Evolutionary conservation across 768 basidiomycete genomes (phyloP).

Genomic region (Leccinum boreale): DNA sequence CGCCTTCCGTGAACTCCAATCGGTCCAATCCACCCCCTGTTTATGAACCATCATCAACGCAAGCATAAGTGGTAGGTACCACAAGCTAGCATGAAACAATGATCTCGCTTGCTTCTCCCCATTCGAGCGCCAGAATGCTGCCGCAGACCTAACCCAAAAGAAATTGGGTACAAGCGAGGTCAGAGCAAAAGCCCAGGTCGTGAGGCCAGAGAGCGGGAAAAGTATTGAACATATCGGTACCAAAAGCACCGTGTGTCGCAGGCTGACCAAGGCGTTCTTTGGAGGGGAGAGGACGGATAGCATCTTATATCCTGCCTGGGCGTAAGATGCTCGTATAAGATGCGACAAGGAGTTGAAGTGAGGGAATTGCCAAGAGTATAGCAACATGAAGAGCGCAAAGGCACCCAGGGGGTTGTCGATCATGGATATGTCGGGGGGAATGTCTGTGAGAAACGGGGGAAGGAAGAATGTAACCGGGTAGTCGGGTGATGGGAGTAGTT

Average conservation of each 20-base stretch:
- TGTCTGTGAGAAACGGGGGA: constrained; percentile 52
- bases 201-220: constrained; percentile 85
- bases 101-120: constrained; percentile 75
- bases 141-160: constrained; percentile 65
- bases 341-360: constrained; percentile 96
- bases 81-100: constrained; percentile 78
- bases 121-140: constrained; percentile 67
- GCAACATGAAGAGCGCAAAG: constrained; percentile 73
- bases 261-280: constrained; percentile 80
- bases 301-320: constrained; percentile 93
- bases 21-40: constrained; percentile 73
- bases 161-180: constrained; percentile 75
- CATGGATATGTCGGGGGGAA: constrained; percentile 42
- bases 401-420: constrained; percentile 82
- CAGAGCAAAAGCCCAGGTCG: constrained; percentile 86
- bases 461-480: constrained; percentile 61
- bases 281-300: constrained; percentile 73
- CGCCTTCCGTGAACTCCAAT: constrained; percentile 37
- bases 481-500: constrained; percentile 59
- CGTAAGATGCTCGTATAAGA: constrained; percentile 82
- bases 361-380: constrained; percentile 98
- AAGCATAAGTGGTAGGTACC: constrained; percentile 87
- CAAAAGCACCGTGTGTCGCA: constrained; percentile 78
- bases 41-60: constrained; percentile 96
- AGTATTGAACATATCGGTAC: constrained; percentile 76